Percentiles rank a stretch among this genome's conserved stretches.
Evolutionary conservation across 352 stramenopile genomes (phyloP).

Genomic region (Phytophthora constricta): DNA sequence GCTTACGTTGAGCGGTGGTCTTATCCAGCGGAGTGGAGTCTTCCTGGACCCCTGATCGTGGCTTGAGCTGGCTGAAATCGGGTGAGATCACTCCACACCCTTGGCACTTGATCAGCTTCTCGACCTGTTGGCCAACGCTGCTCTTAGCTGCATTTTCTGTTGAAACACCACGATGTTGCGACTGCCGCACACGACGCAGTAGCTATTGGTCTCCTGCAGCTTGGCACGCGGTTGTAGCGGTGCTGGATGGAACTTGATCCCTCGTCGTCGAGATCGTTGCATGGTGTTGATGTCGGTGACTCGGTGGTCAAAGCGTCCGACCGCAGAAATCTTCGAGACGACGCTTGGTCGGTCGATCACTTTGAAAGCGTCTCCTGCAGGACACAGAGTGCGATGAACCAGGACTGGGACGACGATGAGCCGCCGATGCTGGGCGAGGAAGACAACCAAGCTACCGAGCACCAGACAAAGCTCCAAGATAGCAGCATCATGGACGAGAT

Average conservation of each 20-base stretch:
- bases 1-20: slow-evolving; percentile 31
- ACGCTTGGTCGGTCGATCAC: slow-evolving; percentile 29
- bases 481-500: slow-evolving; percentile 83
- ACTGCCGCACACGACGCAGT: slow-evolving; percentile 62
- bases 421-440: slow-evolving; percentile 48
- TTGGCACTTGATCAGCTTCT: slow-evolving; percentile 51
- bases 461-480: slow-evolving; percentile 15
- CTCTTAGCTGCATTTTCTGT: slow-evolving; percentile 1
- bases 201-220: slow-evolving; percentile 37
- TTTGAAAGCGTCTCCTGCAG: slow-evolving; percentile 6
- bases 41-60: slow-evolving; percentile 25
- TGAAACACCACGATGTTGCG: slow-evolving; percentile 42
- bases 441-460: slow-evolving; percentile 44
- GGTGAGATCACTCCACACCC: slow-evolving; percentile 56
- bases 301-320: neutral
- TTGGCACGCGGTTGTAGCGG: slow-evolving; percentile 19
- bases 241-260: slow-evolving; percentile 14
- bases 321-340: slow-evolving; percentile 17
- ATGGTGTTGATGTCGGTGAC: slow-evolving; percentile 2
- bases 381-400: slow-evolving; percentile 21
- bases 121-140: neutral
- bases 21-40: slow-evolving; percentile 40
- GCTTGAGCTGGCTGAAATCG: slow-evolving; percentile 48
- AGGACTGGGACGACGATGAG: slow-evolving; percentile 49
- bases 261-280: slow-evolving; percentile 23